Evolutionary conservation across 495 filamentous ascomycete genomes (phyloP).

Genomic region (Hyaloscypha finlandica): DNA sequence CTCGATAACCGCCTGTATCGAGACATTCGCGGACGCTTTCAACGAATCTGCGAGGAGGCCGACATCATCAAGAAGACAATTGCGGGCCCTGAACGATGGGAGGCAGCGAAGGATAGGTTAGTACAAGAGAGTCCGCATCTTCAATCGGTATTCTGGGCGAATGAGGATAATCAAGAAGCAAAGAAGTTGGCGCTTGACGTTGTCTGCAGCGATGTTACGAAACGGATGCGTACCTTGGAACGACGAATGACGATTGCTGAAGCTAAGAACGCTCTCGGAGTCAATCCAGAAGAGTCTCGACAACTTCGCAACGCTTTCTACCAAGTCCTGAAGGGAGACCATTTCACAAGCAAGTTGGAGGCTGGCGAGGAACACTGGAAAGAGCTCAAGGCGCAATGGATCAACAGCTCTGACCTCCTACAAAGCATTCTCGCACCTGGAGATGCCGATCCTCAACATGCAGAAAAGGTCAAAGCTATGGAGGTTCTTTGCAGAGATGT

Average conservation of each 20-base stretch:
- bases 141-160: constrained; percentile 60
- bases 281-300: constrained; percentile 72
- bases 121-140: constrained; percentile 67
- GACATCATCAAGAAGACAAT: constrained; percentile 74
- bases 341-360: constrained; percentile 74
- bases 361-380: constrained; percentile 73
- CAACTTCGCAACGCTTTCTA: constrained; percentile 68
- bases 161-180: constrained; percentile 52
- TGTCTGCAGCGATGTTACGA: constrained; percentile 80
- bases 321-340: constrained; percentile 63
- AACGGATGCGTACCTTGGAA: constrained; percentile 67
- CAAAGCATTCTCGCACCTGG: constrained; percentile 57
- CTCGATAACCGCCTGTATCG: constrained; percentile 65
- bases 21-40: constrained; percentile 65
- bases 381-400: constrained; percentile 69
- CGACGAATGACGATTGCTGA: constrained; percentile 69
- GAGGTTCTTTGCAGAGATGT: constrained; percentile 73
- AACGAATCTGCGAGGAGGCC: constrained; percentile 63
- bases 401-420: constrained; percentile 57
- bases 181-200: constrained; percentile 69
- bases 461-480: constrained; percentile 63
- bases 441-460: constrained; percentile 54
- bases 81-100: constrained; percentile 72
- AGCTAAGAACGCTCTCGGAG: constrained; percentile 68
- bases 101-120: constrained; percentile 67